phyloP scores from a whole-genome alignment of 2,329 filamentous ascomycete genomes.

The Arthroderma sp. region DNA sequence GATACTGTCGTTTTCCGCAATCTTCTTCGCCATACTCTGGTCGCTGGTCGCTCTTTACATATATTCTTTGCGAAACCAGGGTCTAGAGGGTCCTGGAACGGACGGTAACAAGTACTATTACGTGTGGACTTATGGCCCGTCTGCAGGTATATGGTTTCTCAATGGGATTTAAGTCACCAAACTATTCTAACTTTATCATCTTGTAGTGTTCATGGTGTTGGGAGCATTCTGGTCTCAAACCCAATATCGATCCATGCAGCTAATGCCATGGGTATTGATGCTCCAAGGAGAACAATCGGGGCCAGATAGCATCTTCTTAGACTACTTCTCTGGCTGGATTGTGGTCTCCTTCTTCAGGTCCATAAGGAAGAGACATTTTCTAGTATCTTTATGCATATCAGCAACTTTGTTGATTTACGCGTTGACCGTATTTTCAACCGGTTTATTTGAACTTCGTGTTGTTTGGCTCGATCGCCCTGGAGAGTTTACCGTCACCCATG shows the following conservation, averaged over 20 bases:
- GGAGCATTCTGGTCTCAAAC: not conserved
- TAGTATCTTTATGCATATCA: slow-evolving; percentile 5
- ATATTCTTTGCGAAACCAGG: slow-evolving; percentile 2
- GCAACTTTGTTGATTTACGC: not conserved
- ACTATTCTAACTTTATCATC: not conserved
- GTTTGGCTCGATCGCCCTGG: not conserved
- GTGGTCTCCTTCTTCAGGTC: slow-evolving; percentile 4
- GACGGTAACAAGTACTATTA: not conserved
- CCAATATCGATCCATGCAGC: slow-evolving; percentile 5
- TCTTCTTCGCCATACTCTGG: slow-evolving; percentile 3
- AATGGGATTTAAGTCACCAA: not conserved
- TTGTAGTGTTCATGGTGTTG: not conserved
- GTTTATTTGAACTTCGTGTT: not conserved
- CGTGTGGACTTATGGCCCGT: not conserved
- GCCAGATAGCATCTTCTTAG: slow-evolving; percentile 6
- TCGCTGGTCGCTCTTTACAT: slow-evolving; percentile 4
- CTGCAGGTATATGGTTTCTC: not conserved
- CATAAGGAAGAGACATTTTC: slow-evolving; percentile 5
- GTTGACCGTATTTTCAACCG: not conserved
- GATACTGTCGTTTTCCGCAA: slow-evolving; percentile 2
- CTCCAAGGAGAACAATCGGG: slow-evolving; percentile 1
- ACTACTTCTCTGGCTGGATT: slow-evolving; percentile 7
- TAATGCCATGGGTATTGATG: slow-evolving; percentile 9
- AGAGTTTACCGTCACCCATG: not conserved
- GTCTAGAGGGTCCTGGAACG: not conserved